Percentiles rank a stretch among this genome's conserved stretches.
Conservation (phyloP, 2,329 filamentous ascomycete genomes). For the Xylaria sp. region DNA sequence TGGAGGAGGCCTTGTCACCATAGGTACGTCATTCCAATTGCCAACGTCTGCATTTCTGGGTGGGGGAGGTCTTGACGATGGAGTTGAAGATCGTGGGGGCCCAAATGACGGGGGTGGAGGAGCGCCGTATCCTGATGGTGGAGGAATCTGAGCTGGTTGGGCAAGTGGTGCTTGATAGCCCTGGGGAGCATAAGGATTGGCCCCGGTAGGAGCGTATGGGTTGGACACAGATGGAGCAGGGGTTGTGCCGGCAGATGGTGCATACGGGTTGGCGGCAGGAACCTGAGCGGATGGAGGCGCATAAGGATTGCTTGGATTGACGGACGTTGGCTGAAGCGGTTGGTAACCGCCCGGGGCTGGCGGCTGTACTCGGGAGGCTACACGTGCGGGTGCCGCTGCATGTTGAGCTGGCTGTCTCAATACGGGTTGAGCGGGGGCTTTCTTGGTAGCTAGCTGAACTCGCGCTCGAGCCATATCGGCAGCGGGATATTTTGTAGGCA, state of each 20-base stretch:
- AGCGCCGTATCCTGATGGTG: slow-evolving; percentile 47
- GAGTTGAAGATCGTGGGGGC: slow-evolving; percentile 73
- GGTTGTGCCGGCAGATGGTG: slow-evolving; percentile 46
- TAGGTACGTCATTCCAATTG: slow-evolving; percentile 95
- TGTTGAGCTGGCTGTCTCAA: slow-evolving; percentile 49
- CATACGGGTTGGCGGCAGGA: slow-evolving; percentile 50
- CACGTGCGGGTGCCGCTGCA: slow-evolving; percentile 41
- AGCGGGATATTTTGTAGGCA: slow-evolving; percentile 84
- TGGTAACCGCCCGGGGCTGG: slow-evolving; percentile 59
- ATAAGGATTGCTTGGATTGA: slow-evolving; percentile 48
- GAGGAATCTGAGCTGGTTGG: slow-evolving; percentile 44
- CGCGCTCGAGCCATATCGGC: slow-evolving; percentile 89
- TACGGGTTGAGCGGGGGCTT: slow-evolving; percentile 51
- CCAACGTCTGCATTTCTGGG: slow-evolving; percentile 77
- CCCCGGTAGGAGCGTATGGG: slow-evolving; percentile 49
- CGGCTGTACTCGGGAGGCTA: slow-evolving; percentile 56
- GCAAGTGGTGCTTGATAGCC: slow-evolving; percentile 68
- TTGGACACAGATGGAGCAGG: slow-evolving; percentile 47
- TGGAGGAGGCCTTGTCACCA: slow-evolving; percentile 77
- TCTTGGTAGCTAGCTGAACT: slow-evolving; percentile 84
- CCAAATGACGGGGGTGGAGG: slow-evolving; percentile 55
- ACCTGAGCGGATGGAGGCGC: slow-evolving; percentile 44
- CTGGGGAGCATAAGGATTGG: slow-evolving; percentile 54
- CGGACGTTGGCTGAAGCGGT: slow-evolving; percentile 55
- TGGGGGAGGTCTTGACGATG: slow-evolving; percentile 75